Conservation (phyloP, 1,139 yeast species). For the Protomyces lactucae-debilis region DNA sequence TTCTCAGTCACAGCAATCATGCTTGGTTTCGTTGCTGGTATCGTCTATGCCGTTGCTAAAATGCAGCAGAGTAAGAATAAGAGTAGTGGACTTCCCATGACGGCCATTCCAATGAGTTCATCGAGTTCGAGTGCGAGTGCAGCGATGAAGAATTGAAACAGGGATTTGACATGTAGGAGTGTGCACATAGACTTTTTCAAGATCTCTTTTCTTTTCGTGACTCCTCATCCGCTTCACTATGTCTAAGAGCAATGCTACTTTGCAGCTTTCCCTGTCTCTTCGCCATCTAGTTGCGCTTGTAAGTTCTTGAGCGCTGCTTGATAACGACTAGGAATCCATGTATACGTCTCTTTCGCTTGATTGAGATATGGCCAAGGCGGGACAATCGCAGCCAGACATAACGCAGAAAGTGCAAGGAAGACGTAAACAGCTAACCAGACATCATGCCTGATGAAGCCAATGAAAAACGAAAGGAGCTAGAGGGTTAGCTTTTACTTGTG, state of each 20-base stretch:
- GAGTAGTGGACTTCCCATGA: conserved; percentile 17
- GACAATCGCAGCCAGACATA: not conserved
- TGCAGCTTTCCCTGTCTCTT: not conserved
- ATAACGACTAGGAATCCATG: not conserved
- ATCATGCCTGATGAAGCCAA: conserved; percentile 12
- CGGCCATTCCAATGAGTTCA: conserved; percentile 26
- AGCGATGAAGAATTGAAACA: conserved; percentile 19
- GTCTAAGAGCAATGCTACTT: no score
- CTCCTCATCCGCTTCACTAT: no score
- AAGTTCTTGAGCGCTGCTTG: conserved; percentile 22
- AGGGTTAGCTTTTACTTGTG: not conserved
- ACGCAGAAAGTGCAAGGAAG: not conserved
- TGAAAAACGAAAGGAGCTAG: conserved; percentile 6
- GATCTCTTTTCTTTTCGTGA: no score
- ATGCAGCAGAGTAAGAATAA: conserved; percentile 33
- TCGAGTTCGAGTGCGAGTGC: conserved; percentile 28
- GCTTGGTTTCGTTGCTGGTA: conserved; percentile 89
- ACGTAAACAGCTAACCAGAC: conserved; percentile 7
- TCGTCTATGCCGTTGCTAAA: conserved; percentile 71
- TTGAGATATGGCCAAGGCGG: conserved; percentile 28
- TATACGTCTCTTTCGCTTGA: conserved; percentile 2
- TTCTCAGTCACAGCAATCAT: conserved; percentile 84
- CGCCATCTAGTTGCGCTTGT: conserved; percentile 13
- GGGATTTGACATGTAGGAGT: no score
- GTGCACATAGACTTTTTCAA: no score